These are phyloP conservation scores for Penicillium sp. DNA, from an alignment of 2,329 filamentous ascomycete species.

Conservation along the genomic window DNA sequence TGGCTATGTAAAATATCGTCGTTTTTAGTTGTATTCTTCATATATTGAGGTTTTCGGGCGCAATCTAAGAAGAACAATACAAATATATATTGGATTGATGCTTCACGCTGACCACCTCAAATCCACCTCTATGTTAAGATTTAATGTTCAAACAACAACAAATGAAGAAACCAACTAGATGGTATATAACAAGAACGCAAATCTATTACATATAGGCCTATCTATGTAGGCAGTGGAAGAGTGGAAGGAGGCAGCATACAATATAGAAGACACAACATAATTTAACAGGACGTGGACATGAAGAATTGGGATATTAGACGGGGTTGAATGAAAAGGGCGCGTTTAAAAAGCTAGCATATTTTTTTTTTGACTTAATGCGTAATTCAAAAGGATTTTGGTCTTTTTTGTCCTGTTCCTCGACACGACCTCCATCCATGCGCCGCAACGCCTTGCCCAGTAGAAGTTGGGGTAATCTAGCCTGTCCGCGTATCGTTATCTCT, in stretches of 20 bases:
- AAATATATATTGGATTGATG: not conserved
- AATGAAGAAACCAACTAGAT: not conserved
- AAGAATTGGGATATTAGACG: not conserved
- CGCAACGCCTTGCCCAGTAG: slow-evolving; percentile 44
- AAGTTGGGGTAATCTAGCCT: slow-evolving; percentile 31
- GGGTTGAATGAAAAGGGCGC: slow-evolving; percentile 3
- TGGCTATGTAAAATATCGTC: not conserved
- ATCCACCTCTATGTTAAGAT: not conserved
- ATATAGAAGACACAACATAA: not conserved
- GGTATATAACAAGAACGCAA: not conserved
- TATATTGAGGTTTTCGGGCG: not conserved
- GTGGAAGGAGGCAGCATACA: not conserved
- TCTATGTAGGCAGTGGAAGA: not conserved
- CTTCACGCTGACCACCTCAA: too few species aligned
- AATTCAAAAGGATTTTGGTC: slow-evolving; percentile 22
- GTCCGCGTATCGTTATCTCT: slow-evolving; percentile 20
- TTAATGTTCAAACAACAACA: not conserved
- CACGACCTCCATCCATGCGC: slow-evolving; percentile 41
- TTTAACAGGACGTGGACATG: not conserved
- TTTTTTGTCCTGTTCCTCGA: slow-evolving; percentile 30
- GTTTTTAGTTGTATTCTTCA: not conserved
- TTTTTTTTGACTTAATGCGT: slow-evolving; percentile 21
- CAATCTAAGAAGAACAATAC: not conserved
- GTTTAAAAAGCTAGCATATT: slow-evolving; percentile 17
- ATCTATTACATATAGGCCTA: not conserved